Evolutionary conservation across 371 early-diverging fungal genomes (phyloP), one percentile per base, ranked within the genome.

Genomic region (Quaeritorhiza haematococci): DNA sequence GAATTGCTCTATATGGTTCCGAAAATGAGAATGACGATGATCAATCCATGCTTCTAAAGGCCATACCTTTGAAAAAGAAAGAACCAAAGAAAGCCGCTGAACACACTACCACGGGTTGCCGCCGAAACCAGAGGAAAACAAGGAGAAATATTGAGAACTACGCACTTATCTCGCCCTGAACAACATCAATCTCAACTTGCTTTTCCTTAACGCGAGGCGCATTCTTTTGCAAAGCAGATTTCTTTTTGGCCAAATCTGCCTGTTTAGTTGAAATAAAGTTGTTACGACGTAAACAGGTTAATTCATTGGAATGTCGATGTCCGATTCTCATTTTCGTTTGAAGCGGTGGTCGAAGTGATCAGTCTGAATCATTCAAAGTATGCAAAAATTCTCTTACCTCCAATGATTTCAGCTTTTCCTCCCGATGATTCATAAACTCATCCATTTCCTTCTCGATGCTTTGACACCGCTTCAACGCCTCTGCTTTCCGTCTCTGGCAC

Each of bases 361-460:
- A n/a, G n/a, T n/a, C n/a, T n/a, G n/a, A n/a, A n/a, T n/a, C n/a
- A n/a, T n/a, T n/a, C n/a, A n/a, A n/a, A n/a, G n/a, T n/a, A n/a
- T n/a, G n/a, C n/a, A 8, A 47, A 49, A 28, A 33, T 0, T 3
- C 15, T 53, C 33, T 6, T 67, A 85, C 86, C 65, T 79, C 71
- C 58, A 91, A 74, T 28, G 91, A 85, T 62, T 89, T 78, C 29
- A 97, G 65, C 63, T 94, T 92, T 7, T 84, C 89, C 57, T 91
- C 91, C 66, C 91, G 85, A 41, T 81, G 51, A 50, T 34, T 73
- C 29, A 84, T 79, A 49, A 95, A 91, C 59, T 96, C 94, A 15
- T 75, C 70, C 91, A 93, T 94, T 62, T 98, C 96, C 28, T 63
- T 67, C 63, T 95, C 93, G 45, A 94, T 60, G 23, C 45, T 28